Evolutionary conservation across 2,329 filamentous ascomycete genomes (phyloP).

Genomic region (Ophiocordyceps unilateralis): DNA sequence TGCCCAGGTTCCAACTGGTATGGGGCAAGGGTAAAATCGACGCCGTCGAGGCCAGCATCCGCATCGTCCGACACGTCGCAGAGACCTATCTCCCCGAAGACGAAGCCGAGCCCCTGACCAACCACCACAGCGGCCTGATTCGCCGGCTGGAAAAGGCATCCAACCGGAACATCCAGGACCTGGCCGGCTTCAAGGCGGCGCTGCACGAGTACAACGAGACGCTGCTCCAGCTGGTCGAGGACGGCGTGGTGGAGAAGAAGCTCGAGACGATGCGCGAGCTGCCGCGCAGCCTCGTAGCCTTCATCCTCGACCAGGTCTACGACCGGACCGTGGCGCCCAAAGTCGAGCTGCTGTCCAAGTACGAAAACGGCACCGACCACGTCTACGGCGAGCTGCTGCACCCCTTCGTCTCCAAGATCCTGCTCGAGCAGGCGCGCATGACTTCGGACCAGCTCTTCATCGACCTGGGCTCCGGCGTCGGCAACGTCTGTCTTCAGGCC

Average conservation of each 20-base stretch:
- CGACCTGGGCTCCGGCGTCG: slow-evolving; percentile 87
- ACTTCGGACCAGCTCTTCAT: slow-evolving; percentile 78
- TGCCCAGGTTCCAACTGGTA: slow-evolving; percentile 40
- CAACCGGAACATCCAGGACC: slow-evolving; percentile 44
- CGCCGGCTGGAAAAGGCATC: slow-evolving; percentile 62
- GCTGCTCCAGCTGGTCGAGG: slow-evolving; percentile 45
- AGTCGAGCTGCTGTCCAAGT: slow-evolving; percentile 67
- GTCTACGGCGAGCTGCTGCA: slow-evolving; percentile 88
- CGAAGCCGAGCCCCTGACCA: slow-evolving; percentile 48
- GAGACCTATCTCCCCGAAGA: slow-evolving; percentile 62
- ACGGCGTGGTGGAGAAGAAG: slow-evolving; percentile 56
- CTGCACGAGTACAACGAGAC: slow-evolving; percentile 63
- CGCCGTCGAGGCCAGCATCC: slow-evolving; percentile 55
- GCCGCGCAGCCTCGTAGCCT: slow-evolving; percentile 54
- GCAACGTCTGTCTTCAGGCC: slow-evolving; percentile 87
- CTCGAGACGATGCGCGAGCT: slow-evolving; percentile 53
- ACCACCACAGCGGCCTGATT: slow-evolving; percentile 57
- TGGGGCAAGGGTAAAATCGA: slow-evolving; percentile 66
- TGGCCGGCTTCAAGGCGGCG: slow-evolving; percentile 53
- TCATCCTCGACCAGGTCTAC: slow-evolving; percentile 78
- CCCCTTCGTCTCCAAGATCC: slow-evolving; percentile 66
- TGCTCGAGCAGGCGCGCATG: slow-evolving; percentile 58
- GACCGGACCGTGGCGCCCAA: slow-evolving; percentile 81
- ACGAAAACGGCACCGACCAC: slow-evolving; percentile 81
- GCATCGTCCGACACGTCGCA: slow-evolving; percentile 51